phyloP scores from a whole-genome alignment of 106 monocot species.

The Acorus calamus region DNA sequence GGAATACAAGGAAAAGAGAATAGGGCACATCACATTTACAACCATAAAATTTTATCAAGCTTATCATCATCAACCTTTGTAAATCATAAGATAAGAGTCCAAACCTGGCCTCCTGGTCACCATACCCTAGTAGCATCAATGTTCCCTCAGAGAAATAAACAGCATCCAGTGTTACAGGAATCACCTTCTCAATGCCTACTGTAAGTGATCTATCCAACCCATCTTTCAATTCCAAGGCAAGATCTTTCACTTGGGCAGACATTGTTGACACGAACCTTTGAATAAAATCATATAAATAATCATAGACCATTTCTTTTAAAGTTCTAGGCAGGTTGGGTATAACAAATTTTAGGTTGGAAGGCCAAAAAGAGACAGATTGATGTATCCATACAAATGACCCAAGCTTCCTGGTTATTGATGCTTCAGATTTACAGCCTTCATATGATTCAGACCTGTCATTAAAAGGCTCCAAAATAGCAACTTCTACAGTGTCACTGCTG shows the following conservation, averaged over 20 bases:
- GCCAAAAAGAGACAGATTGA: constrained; percentile 14
- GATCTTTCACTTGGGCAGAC: constrained; percentile 34
- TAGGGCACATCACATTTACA: too few relatives aligned
- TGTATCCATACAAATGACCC: constrained; percentile 20
- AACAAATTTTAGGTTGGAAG: constrained; percentile 10
- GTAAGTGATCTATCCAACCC: constrained; percentile 22
- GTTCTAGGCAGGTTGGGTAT: constrained; percentile 6
- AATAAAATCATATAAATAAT: constrained; percentile 24
- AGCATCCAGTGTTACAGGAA: constrained; percentile 80
- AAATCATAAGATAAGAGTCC: background rate
- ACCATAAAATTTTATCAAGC: too few relatives aligned
- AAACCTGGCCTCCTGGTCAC: constrained; percentile 90
- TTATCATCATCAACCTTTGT: too few relatives aligned
- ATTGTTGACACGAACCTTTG: constrained; percentile 38
- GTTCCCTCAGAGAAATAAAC: constrained; percentile 80
- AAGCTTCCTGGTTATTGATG: constrained; percentile 11
- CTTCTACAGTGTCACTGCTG: constrained; percentile 2
- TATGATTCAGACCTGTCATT: constrained; percentile 8
- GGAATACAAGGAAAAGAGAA: too few relatives aligned
- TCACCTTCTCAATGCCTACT: constrained; percentile 35
- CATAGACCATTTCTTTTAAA: constrained; percentile 13
- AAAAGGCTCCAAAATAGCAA: constrained; percentile 1
- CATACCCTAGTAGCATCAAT: constrained; percentile 82
- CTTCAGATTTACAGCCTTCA: constrained; percentile 4
- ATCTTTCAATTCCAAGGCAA: constrained; percentile 52